phyloP scores from a whole-genome alignment of 2,329 filamentous ascomycete genomes.

The Albifimbria verrucaria region DNA sequence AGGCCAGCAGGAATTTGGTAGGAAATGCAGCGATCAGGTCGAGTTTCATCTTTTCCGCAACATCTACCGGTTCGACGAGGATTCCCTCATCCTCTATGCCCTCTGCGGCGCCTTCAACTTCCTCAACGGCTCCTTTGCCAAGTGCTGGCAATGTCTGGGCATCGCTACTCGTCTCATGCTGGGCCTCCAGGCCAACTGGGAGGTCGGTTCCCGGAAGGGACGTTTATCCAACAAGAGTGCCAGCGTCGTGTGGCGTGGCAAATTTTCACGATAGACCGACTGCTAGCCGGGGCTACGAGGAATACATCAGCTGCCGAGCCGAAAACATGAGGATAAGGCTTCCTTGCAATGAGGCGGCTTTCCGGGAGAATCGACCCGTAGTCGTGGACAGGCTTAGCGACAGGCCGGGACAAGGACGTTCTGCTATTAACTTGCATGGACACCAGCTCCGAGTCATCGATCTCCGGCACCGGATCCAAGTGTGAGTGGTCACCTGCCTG shows the following conservation, averaged over 20 bases:
- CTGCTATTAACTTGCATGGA: constrained; percentile 27
- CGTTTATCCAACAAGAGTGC: constrained; percentile 33
- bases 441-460: constrained; percentile 33
- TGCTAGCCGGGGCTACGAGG: constrained; percentile 38
- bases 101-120: constrained; percentile 34
- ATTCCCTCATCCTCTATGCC: constrained; percentile 29
- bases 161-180: constrained; percentile 33
- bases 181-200: constrained; percentile 38
- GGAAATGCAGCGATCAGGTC: constrained; percentile 34
- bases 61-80: constrained; percentile 33
- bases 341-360: constrained; percentile 30
- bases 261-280: constrained; percentile 33
- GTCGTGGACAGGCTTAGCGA: constrained; percentile 28
- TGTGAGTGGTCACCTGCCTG: constrained; percentile 24
- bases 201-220: constrained; percentile 23
- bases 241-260: constrained; percentile 35
- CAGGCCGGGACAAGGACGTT: constrained; percentile 17
- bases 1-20: constrained; percentile 31
- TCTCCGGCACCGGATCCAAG: constrained; percentile 33
- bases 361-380: constrained; percentile 27
- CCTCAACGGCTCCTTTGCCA: constrained; percentile 31
- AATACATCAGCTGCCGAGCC: constrained; percentile 33
- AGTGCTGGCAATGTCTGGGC: constrained; percentile 37
- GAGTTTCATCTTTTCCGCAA: constrained; percentile 37
- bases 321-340: constrained; percentile 35